Evolutionary conservation across 306 rosid genomes (phyloP).

Genomic region (Medicago ruthenica): DNA sequence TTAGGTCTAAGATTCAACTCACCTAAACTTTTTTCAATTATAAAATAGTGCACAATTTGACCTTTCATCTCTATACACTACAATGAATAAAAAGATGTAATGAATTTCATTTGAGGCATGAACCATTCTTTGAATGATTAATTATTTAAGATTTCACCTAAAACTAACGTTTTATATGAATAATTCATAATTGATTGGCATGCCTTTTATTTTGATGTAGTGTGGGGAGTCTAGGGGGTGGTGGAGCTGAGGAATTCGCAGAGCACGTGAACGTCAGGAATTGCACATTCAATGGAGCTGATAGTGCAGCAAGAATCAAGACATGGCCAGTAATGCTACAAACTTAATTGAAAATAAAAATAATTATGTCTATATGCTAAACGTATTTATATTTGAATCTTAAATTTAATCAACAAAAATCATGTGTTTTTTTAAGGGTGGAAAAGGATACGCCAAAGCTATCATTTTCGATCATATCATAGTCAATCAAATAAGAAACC

Average conservation of each 20-base stretch:
- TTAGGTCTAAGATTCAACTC: too few relatives aligned
- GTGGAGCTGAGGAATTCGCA: slow-evolving; percentile 21
- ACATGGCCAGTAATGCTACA: slow-evolving; percentile 52
- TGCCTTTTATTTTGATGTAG: slow-evolving; percentile 26
- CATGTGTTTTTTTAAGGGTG: slow-evolving; percentile 32
- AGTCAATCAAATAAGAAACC: slow-evolving; percentile 4
- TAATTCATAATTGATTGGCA: background rate
- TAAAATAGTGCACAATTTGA: too few relatives aligned
- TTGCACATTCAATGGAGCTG: slow-evolving; percentile 49
- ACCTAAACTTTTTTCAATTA: too few relatives aligned
- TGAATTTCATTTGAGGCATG: too few relatives aligned
- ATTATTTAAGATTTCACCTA: background rate
- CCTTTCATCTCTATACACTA: too few relatives aligned
- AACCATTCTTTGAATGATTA: background rate
- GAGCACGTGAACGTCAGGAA: slow-evolving; percentile 40
- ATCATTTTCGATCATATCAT: slow-evolving; percentile 35
- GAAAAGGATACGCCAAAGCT: slow-evolving; percentile 33
- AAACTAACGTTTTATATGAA: slow-evolving; percentile 1
- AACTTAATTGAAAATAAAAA: slow-evolving; percentile 2
- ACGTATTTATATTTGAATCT: background rate
- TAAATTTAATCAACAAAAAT: background rate
- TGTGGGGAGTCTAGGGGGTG: slow-evolving; percentile 52
- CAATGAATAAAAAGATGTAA: too few relatives aligned
- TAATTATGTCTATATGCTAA: too few relatives aligned
- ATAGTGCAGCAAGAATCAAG: slow-evolving; percentile 46